phyloP scores from a whole-genome alignment of 176 grass and related monocot species.

The Cocos nucifera region DNA sequence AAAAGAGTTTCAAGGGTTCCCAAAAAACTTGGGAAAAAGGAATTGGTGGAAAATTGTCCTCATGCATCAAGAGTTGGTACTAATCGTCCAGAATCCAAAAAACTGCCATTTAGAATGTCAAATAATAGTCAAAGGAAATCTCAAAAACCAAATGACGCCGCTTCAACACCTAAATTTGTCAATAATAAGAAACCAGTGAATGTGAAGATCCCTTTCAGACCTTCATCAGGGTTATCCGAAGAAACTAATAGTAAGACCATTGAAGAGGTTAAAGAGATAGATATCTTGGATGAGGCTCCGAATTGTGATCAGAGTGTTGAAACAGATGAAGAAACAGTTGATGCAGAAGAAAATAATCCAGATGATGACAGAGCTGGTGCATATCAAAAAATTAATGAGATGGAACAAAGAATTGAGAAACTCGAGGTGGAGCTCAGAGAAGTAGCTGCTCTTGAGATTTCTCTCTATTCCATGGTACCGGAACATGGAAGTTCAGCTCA shows the following conservation, averaged over 20 bases:
- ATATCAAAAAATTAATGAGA: conserved; percentile 33
- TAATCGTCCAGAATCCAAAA: conserved; percentile 39
- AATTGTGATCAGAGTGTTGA: conserved; percentile 83
- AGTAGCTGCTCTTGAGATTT: conserved; percentile 87
- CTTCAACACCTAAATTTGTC: conserved; percentile 28
- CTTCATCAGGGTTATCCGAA: conserved; percentile 63
- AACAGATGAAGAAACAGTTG: conserved; percentile 85
- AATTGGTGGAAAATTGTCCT: conserved; percentile 39
- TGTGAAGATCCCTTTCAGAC: conserved; percentile 35
- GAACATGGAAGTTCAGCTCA: conserved; percentile 81
- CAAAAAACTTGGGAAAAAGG: conserved; percentile 70
- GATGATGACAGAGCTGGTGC: conserved; percentile 25
- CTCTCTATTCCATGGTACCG: conserved; percentile 59
- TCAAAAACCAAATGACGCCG: conserved; percentile 46
- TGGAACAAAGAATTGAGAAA: conserved; percentile 41
- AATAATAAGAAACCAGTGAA: conserved; percentile 43
- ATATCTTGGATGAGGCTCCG: conserved; percentile 88
- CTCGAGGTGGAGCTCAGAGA: conserved; percentile 84
- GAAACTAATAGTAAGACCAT: conserved; percentile 60
- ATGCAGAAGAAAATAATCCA: conserved; percentile 58
- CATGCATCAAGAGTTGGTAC: conserved; percentile 36
- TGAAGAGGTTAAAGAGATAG: conserved; percentile 86
- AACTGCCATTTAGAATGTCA: conserved; percentile 59
- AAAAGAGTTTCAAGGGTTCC: conserved; percentile 65
- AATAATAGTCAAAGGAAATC: conserved; percentile 48